Evolutionary conservation across 2,329 filamentous ascomycete genomes (phyloP).

Genomic region (Diaporthe eres): DNA sequence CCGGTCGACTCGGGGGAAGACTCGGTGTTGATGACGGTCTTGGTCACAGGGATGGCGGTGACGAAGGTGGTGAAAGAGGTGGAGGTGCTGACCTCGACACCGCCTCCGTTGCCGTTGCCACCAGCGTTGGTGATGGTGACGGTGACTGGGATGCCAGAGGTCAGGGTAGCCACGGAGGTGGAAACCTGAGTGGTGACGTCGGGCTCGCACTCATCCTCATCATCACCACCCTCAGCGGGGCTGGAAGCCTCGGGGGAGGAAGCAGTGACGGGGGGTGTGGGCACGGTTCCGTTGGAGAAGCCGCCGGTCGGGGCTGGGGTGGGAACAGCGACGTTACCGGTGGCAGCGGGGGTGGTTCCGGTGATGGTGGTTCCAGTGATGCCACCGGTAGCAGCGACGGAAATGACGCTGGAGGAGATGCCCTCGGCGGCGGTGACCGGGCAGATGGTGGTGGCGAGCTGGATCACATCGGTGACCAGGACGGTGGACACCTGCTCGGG

Average conservation of each 20-base stretch:
- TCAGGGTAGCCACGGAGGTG: conserved; percentile 47
- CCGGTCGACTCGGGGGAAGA: conserved; percentile 17
- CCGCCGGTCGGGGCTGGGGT: conserved; percentile 31
- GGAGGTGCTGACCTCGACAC: conserved; percentile 39
- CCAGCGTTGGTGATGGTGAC: conserved; percentile 43
- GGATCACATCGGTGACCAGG: conserved; percentile 56
- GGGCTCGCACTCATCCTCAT: conserved; percentile 39
- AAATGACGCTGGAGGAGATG: conserved; percentile 55
- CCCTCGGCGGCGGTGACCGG: conserved; percentile 56
- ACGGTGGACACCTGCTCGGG: conserved; percentile 47
- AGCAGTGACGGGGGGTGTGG: conserved; percentile 8
- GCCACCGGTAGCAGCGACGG: conserved; percentile 49
- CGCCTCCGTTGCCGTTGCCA: conserved; percentile 33
- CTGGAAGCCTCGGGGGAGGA: conserved; percentile 20
- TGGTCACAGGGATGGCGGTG: conserved; percentile 40
- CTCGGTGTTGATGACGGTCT: conserved; percentile 40
- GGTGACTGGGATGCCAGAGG: conserved; percentile 44
- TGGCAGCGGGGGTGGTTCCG: conserved; percentile 53
- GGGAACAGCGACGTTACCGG: conserved; percentile 48
- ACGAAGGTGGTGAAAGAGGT: conserved; percentile 38
- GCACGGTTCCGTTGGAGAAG: conserved; percentile 1
- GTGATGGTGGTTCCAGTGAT: conserved; percentile 57
- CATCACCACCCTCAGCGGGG: conserved; percentile 1
- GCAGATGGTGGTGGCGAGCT: conserved; percentile 58
- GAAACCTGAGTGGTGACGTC: conserved; percentile 47